Evolutionary conservation across 768 basidiomycete genomes (phyloP), one percentile per base, ranked within the genome.

Genomic region (Termitomyces eurrhizus): DNA sequence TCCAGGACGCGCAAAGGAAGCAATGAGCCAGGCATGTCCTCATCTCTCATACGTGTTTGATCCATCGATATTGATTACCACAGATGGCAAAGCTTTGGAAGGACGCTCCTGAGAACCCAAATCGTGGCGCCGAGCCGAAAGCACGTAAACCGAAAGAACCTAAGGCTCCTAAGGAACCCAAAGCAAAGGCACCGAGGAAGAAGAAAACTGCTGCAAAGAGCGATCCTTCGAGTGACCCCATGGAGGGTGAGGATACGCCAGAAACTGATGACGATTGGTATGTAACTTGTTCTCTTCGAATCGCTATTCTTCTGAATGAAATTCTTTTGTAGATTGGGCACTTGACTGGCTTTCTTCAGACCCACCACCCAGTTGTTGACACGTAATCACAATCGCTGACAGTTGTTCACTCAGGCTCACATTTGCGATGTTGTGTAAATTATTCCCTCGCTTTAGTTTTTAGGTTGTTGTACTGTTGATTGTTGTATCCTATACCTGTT

Each of bases 51-150:
- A n/a, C 44, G 1, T 41, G 11, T 29, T 52, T 42, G 18, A 39
- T 55, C n/a, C 35, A 56, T 57, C 32, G 50, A 50, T 52, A 36
- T 52, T 29, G 50, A 44, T 42, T 32, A 51, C 26, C 36, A 1
- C 63, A 88, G 86, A 84, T 88, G 62, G 85, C 79, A 6, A 73
- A 68, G 0, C 58, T 83, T 58, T 87, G 86, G 86, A 78, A 73
- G 49, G 78, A 85, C 58, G 77, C 86, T 0, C 83, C 83, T 1
- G 84, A 86, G 67, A 88, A 88, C 67, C 85, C 86, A 1, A 87
- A 84, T 61, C 80, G 83, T 29, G 86, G 85, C 21, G 78, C 83
- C 60, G 79, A 78, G 18, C 67, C 76, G 36, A 83, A 80, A 62
- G 21, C 78, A n/a, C 77, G 72, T 51, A 82, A 80, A 49, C 65